phyloP scores from a whole-genome alignment of 2,329 filamentous ascomycete genomes.

The Hawksworthiomyces lignivorus region DNA sequence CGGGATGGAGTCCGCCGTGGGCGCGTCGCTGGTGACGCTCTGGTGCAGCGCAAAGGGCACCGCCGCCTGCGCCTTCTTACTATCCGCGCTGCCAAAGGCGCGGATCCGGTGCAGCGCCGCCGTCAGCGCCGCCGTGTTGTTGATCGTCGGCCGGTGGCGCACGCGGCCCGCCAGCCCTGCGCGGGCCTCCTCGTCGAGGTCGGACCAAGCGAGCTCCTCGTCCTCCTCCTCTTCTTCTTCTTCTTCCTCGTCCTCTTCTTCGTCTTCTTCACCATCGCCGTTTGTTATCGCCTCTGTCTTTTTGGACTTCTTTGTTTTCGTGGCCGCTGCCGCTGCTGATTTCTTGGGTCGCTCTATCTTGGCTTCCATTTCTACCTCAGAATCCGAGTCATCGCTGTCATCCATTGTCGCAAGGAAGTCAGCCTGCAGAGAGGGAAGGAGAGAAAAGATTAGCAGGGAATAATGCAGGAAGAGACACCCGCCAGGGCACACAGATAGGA shows the following conservation, averaged over 20 bases:
- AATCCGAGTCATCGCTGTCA: constrained; percentile 58
- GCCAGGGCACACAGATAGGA: background rate
- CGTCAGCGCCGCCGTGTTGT: constrained; percentile 84
- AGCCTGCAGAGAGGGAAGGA: constrained; percentile 25
- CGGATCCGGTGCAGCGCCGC: constrained; percentile 73
- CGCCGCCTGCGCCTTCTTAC: constrained; percentile 37
- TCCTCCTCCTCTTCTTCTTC: constrained; percentile 61
- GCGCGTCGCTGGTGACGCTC: constrained; percentile 55
- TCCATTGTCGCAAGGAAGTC: constrained; percentile 48
- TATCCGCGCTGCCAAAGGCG: constrained; percentile 49
- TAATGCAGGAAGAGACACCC: too few relatives aligned
- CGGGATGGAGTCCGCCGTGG: constrained; percentile 58
- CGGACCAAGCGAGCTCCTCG: constrained; percentile 81
- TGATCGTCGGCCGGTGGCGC: constrained; percentile 90
- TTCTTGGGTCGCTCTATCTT: constrained; percentile 56
- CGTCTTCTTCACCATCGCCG: constrained; percentile 14
- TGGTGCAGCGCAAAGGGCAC: constrained; percentile 78
- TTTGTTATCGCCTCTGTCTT: constrained; percentile 23
- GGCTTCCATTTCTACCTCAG: constrained; percentile 69
- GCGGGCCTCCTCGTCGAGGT: constrained; percentile 64
- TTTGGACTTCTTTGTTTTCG: constrained; percentile 15
- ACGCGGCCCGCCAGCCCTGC: constrained; percentile 85
- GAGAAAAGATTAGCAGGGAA: background rate
- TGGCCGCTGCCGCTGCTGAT: too few relatives aligned
- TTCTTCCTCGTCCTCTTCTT: constrained; percentile 38